Conservation (phyloP, 176 grass and related monocot genomes). For the Eragrostis curvula region DNA sequence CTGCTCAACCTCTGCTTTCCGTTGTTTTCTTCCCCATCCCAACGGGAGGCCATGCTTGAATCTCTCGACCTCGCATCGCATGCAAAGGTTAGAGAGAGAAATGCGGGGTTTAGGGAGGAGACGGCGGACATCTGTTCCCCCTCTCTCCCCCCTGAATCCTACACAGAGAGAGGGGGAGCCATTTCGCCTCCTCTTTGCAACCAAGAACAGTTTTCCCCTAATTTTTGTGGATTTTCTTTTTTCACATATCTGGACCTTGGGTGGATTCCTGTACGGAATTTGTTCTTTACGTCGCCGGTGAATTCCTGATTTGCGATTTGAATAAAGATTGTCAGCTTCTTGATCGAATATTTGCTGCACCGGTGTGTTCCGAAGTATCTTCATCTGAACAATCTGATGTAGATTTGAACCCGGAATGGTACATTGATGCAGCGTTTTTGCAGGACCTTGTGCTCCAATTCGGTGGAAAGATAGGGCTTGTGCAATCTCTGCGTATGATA, state of each 20-base stretch:
- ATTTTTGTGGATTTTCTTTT: not conserved
- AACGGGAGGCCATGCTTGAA: conserved; percentile 52
- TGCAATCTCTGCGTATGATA: not conserved
- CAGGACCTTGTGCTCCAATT: conserved; percentile 28
- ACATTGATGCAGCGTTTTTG: not conserved
- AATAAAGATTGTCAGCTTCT: conserved; percentile 9
- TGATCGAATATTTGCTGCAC: conserved; percentile 19
- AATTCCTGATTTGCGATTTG: conserved; percentile 17
- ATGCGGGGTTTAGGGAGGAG: conserved; percentile 41
- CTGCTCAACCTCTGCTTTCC: too few relatives aligned
- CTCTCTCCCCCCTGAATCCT: conserved; percentile 40
- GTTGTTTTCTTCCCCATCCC: not conserved
- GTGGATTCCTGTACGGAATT: not conserved
- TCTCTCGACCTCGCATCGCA: conserved; percentile 47
- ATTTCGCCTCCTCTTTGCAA: conserved; percentile 35
- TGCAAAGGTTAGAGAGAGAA: conserved; percentile 62
- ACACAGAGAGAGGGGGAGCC: conserved; percentile 30
- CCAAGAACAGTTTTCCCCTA: conserved; percentile 14
- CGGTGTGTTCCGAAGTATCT: conserved; percentile 31
- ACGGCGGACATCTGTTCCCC: conserved; percentile 35
- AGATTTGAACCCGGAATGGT: conserved; percentile 10
- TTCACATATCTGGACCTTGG: not conserved
- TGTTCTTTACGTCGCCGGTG: not conserved
- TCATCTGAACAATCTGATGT: conserved; percentile 25
- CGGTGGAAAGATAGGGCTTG: not conserved